Evolutionary conservation across 805 yeast species (phyloP).

Genomic region (Cyberlindnera mycetangii): DNA sequence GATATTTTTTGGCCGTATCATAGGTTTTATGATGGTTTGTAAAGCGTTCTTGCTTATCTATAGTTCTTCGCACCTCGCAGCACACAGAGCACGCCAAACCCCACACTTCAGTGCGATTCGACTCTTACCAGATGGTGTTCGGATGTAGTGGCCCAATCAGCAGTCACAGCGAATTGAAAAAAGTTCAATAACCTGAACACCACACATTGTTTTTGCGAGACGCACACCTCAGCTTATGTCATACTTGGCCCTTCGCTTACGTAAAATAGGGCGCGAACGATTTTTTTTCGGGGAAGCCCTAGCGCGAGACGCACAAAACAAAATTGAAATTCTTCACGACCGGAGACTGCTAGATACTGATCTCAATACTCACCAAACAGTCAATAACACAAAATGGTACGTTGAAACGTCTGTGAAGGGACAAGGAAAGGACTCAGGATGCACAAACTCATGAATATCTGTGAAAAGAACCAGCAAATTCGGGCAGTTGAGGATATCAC

Average conservation of each 20-base stretch:
- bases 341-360: constrained; percentile 1
- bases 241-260: background rate
- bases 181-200: background rate
- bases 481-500: background rate
- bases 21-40: no score
- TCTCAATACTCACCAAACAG: constrained; percentile 3
- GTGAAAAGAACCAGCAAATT: background rate
- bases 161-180: background rate
- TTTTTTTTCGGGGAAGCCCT: constrained; percentile 6
- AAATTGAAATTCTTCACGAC: constrained; percentile 20
- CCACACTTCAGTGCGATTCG: background rate
- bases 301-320: constrained; percentile 18
- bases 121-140: background rate
- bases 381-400: constrained; percentile 21
- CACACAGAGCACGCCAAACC: no score
- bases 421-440: background rate
- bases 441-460: background rate
- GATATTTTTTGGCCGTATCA: no score
- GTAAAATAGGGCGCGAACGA: constrained; percentile 4
- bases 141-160: background rate
- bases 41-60: no score
- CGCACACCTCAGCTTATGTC: constrained; percentile 1
- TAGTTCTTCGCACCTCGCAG: no score
- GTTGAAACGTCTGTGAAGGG: constrained; percentile 1
- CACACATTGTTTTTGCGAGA: background rate